Conservation (phyloP, 2,329 filamentous ascomycete genomes). For the Epichloe bromicola region DNA sequence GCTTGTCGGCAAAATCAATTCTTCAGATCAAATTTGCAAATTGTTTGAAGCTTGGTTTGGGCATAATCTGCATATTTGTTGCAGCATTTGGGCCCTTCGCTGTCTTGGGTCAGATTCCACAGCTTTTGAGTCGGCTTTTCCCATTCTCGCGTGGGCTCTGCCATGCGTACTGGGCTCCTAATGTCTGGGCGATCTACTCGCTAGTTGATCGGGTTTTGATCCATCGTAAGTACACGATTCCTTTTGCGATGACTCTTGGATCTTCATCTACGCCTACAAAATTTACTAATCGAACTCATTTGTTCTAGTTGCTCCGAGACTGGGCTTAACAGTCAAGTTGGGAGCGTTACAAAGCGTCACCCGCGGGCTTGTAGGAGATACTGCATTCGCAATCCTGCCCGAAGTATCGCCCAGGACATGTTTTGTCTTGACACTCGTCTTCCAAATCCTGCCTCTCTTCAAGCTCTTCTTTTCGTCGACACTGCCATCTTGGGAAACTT, state of each 20-base stretch:
- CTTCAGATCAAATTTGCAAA: slow-evolving; percentile 68
- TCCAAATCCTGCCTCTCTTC: slow-evolving; percentile 66
- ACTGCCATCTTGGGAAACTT: slow-evolving; percentile 72
- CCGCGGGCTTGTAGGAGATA: slow-evolving; percentile 83
- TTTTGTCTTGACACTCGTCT: slow-evolving; percentile 69
- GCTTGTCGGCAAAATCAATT: slow-evolving; percentile 63
- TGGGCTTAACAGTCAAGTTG: slow-evolving; percentile 60
- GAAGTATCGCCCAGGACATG: slow-evolving; percentile 70
- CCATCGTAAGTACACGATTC: slow-evolving; percentile 42
- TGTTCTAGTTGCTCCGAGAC: slow-evolving; percentile 58
- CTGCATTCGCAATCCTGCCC: slow-evolving; percentile 83
- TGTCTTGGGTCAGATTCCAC: slow-evolving; percentile 66
- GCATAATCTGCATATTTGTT: slow-evolving; percentile 58
- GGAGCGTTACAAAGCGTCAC: slow-evolving; percentile 81
- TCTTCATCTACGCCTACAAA: not conserved
- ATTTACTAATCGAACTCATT: not conserved
- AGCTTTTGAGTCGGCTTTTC: slow-evolving; percentile 74
- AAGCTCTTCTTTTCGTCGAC: slow-evolving; percentile 54
- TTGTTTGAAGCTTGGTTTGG: slow-evolving; percentile 66
- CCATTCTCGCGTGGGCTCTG: slow-evolving; percentile 89
- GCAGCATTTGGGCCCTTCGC: slow-evolving; percentile 85
- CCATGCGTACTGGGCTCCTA: slow-evolving; percentile 97
- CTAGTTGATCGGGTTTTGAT: slow-evolving; percentile 79
- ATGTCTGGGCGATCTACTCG: slow-evolving; percentile 94
- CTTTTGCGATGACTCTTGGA: not conserved